Evolutionary conservation across 176 grass and related monocot genomes (phyloP).

Genomic region (Cenchrus fungigraminus): DNA sequence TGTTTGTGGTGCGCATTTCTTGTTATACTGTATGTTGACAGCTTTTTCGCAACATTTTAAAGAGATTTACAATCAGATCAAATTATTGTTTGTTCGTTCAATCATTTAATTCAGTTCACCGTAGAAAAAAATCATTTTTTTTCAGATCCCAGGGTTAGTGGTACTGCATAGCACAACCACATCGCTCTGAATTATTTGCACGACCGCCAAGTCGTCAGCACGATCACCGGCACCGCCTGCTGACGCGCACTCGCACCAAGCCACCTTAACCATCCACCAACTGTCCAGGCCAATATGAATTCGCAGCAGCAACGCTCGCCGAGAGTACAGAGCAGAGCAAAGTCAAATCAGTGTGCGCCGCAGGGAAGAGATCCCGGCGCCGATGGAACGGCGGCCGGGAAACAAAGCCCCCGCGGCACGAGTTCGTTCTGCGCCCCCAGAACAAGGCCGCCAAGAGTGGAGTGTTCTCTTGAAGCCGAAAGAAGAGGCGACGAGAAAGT

Average conservation of each 20-base stretch:
- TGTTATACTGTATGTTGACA: no score
- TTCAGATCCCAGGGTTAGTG: neutral
- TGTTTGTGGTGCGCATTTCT: no score
- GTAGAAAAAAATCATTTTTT: neutral
- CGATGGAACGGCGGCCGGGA: neutral
- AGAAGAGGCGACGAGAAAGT: conserved; percentile 46
- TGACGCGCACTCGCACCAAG: neutral
- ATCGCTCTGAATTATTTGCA: neutral
- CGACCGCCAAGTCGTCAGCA: neutral
- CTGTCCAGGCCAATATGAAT: neutral
- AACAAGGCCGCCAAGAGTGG: conserved; percentile 61
- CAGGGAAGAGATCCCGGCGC: conserved; percentile 5
- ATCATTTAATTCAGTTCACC: neutral
- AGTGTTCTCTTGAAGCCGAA: conserved; percentile 58
- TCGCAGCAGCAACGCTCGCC: neutral
- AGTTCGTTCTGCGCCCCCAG: conserved; percentile 50
- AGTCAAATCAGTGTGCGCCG: conserved; percentile 3
- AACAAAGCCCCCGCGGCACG: neutral
- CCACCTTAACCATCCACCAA: neutral
- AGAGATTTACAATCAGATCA: neutral
- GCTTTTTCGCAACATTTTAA: no score
- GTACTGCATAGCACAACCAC: neutral
- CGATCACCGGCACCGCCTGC: neutral
- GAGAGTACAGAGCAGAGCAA: no score
- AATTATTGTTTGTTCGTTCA: neutral